Evolutionary conservation across 495 filamentous ascomycete species (phyloP).

Genomic region (Penicillium coffeae): DNA sequence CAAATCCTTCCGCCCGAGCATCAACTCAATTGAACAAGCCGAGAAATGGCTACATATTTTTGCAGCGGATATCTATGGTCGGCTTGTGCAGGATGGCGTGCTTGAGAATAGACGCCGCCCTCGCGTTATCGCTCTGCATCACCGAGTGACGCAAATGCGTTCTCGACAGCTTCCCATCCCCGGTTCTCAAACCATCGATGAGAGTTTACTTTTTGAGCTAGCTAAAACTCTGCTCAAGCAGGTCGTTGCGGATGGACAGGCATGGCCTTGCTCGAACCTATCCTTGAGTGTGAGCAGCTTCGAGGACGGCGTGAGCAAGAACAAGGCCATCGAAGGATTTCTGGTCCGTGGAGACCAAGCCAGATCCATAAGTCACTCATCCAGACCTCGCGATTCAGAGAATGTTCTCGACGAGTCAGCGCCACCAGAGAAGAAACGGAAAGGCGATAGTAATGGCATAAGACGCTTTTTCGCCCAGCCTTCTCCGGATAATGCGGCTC

Average conservation of each 20-base stretch:
- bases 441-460: slow-evolving; percentile 30
- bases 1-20: slow-evolving; percentile 86
- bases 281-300: slow-evolving; percentile 84
- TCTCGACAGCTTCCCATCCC: slow-evolving; percentile 75
- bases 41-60: slow-evolving; percentile 89
- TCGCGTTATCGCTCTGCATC: slow-evolving; percentile 76
- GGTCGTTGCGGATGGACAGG: slow-evolving; percentile 67
- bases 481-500: slow-evolving; percentile 1
- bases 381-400: slow-evolving; percentile 12
- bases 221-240: slow-evolving; percentile 73
- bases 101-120: slow-evolving; percentile 85
- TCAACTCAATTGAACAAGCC: slow-evolving; percentile 77
- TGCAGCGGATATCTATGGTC: slow-evolving; percentile 83
- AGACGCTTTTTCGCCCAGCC: slow-evolving; percentile 33
- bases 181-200: slow-evolving; percentile 65
- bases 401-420: slow-evolving; percentile 1
- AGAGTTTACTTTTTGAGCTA: slow-evolving; percentile 69
- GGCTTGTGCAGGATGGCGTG: slow-evolving; percentile 88
- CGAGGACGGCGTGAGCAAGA: slow-evolving; percentile 79
- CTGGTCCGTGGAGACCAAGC: slow-evolving; percentile 75
- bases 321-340: slow-evolving; percentile 81
- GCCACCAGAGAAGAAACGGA: slow-evolving; percentile 32
- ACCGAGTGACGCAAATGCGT: slow-evolving; percentile 65
- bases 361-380: slow-evolving; percentile 38
- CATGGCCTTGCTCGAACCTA: slow-evolving; percentile 85